These are phyloP conservation scores for Lagerstroemia speciosa DNA, from an alignment of 345 rosid genomes.

Conservation along the genomic window DNA sequence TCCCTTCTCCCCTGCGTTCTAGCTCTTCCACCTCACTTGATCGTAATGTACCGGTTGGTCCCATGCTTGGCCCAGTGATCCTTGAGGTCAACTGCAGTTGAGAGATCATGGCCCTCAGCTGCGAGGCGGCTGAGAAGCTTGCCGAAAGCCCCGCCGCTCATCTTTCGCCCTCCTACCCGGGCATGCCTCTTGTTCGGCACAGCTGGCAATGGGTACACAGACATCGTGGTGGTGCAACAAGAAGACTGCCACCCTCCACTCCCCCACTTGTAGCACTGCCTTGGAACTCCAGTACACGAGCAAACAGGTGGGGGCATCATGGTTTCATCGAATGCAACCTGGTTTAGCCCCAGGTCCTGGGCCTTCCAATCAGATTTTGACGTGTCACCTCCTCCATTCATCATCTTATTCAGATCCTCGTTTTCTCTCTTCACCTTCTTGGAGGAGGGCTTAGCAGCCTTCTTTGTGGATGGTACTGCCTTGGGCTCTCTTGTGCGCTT, in stretches of 20 bases:
- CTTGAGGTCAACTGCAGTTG: slow-evolving; percentile 60
- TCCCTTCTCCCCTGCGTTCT: background rate
- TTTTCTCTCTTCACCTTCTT: slow-evolving; percentile 74
- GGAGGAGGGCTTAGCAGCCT: slow-evolving; percentile 40
- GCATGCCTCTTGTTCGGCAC: slow-evolving; percentile 88
- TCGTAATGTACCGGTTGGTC: slow-evolving; percentile 24
- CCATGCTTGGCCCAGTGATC: slow-evolving; percentile 82
- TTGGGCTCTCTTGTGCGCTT: slow-evolving; percentile 66
- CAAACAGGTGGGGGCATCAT: slow-evolving; percentile 91
- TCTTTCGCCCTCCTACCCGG: slow-evolving; percentile 86
- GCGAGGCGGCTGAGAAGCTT: slow-evolving; percentile 90
- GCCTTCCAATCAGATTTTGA: slow-evolving; percentile 80
- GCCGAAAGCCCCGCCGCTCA: slow-evolving; percentile 98
- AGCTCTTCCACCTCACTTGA: slow-evolving; percentile 9
- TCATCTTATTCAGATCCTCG: slow-evolving; percentile 42
- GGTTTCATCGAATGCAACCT: slow-evolving; percentile 72
- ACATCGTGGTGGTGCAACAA: slow-evolving; percentile 86
- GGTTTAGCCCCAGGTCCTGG: slow-evolving; percentile 81
- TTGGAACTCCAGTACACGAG: slow-evolving; percentile 97
- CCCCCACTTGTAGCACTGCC: too few relatives aligned
- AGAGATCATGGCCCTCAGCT: slow-evolving; percentile 67
- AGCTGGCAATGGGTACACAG: slow-evolving; percentile 79
- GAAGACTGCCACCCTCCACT: slow-evolving; percentile 99
- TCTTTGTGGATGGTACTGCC: slow-evolving; percentile 37
- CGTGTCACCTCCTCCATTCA: slow-evolving; percentile 35